A percentile compares a stretch with the other conserved stretches of the same genome.
Evolutionary conservation across 2,329 filamentous ascomycete genomes (phyloP).

Genomic region (Aureobasidium leucospermi): DNA sequence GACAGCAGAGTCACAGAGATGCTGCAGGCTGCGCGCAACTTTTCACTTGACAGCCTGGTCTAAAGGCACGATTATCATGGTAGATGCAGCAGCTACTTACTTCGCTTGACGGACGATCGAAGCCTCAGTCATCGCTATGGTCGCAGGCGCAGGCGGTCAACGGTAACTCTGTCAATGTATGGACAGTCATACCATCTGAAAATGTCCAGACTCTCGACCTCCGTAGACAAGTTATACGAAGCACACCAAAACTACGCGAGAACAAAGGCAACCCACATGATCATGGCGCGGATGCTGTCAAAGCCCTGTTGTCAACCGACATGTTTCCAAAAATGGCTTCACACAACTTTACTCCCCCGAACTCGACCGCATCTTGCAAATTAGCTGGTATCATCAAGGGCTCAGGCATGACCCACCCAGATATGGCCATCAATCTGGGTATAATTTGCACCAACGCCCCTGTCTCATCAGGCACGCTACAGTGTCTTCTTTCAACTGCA

Average conservation of each 20-base stretch:
- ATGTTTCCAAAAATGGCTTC: constrained; percentile 1
- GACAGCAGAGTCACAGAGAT: no score
- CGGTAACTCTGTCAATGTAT: no score
- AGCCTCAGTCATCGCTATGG: no score
- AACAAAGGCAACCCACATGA: neutral
- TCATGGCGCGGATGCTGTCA: neutral
- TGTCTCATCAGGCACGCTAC: constrained; percentile 5
- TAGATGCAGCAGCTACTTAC: no score
- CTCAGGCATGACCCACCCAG: neutral
- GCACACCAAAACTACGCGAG: neutral
- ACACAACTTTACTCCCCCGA: neutral
- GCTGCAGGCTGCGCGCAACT: no score
- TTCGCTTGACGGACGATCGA: no score
- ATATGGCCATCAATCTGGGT: neutral
- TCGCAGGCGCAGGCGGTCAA: no score
- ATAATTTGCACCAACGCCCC: neutral
- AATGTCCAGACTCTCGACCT: no score
- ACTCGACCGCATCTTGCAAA: neutral
- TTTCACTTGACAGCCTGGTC: no score
- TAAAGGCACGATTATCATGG: no score
- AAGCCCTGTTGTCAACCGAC: neutral
- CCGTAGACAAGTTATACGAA: no score
- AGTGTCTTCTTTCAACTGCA: neutral
- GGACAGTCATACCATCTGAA: no score
- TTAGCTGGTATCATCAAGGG: constrained; percentile 4